A percentile compares a stretch with the other conserved stretches of the same genome.
Evolutionary conservation across 179 eudicot genomes (phyloP).

Genomic region (Nepenthes alata): DNA sequence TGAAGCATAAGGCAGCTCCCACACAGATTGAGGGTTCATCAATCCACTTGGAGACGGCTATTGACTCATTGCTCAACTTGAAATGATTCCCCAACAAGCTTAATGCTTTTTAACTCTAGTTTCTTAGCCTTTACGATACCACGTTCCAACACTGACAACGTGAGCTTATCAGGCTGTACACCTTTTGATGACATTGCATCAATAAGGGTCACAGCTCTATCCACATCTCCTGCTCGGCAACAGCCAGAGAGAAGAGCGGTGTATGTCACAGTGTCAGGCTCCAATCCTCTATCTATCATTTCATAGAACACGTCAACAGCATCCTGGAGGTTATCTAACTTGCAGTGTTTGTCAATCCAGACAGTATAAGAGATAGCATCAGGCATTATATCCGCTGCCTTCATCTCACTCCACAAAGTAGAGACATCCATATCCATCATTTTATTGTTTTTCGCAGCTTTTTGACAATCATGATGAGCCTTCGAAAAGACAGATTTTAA

Average conservation of each 20-base stretch:
- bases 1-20: no score
- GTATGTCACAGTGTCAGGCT: conserved; percentile 53
- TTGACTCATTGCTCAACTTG: no score
- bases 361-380: conserved; percentile 40
- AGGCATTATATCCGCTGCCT: conserved; percentile 21
- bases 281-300: conserved; percentile 46
- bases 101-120: no score
- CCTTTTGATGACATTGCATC: conserved; percentile 30
- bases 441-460: conserved; percentile 3
- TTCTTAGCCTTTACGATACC: no score
- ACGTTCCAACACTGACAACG: no score
- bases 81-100: no score
- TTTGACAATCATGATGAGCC: neutral
- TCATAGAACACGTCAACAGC: conserved; percentile 36
- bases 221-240: conserved; percentile 19
- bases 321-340: conserved; percentile 33
- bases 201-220: conserved; percentile 31
- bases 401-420: conserved; percentile 26
- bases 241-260: conserved; percentile 47
- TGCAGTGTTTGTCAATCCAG: conserved; percentile 37
- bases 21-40: no score
- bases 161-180: conserved; percentile 21
- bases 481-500: conserved; percentile 21
- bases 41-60: no score
- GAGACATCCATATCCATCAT: conserved; percentile 10